Conservation (phyloP, 31 red algal species). For the Odonthalia washingtoniensis region DNA sequence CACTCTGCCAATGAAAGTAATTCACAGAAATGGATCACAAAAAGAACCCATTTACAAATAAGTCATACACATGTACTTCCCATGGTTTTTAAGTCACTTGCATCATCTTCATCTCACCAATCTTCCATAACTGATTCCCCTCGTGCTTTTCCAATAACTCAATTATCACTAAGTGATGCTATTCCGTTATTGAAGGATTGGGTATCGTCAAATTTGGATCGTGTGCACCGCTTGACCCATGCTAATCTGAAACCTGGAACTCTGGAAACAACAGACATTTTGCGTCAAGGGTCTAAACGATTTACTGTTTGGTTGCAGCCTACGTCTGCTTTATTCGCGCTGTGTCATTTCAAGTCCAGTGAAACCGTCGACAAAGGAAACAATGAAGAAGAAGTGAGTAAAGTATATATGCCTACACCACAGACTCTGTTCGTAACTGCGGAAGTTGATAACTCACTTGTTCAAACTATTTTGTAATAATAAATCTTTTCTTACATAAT, state of each 20-base stretch:
- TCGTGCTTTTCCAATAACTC: slow-evolving; percentile 45
- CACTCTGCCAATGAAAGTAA: not conserved
- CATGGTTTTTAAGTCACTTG: slow-evolving; percentile 47
- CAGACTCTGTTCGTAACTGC: slow-evolving; percentile 58
- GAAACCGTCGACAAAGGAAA: too few species aligned
- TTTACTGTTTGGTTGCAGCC: slow-evolving; percentile 68
- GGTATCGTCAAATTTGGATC: slow-evolving; percentile 38
- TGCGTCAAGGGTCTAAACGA: not conserved
- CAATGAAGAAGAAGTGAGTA: too few species aligned
- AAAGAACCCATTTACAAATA: slow-evolving; percentile 45
- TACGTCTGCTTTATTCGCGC: slow-evolving; percentile 19
- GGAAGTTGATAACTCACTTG: slow-evolving; percentile 44
- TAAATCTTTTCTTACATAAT: too few species aligned
- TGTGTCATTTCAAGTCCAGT: not conserved
- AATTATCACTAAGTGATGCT: slow-evolving; percentile 34
- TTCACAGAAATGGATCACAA: slow-evolving; percentile 44
- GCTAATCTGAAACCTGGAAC: slow-evolving; percentile 59
- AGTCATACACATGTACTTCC: slow-evolving; percentile 53
- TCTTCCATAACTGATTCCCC: not conserved
- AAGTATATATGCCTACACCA: slow-evolving; percentile 36
- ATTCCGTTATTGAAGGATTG: slow-evolving; percentile 28
- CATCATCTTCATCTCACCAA: not conserved
- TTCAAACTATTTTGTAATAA: too few species aligned
- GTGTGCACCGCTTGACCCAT: slow-evolving; percentile 41
- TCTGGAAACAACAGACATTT: slow-evolving; percentile 46